Evolutionary conservation across 768 basidiomycete genomes (phyloP).

Genomic region (Leccinum arenicola): DNA sequence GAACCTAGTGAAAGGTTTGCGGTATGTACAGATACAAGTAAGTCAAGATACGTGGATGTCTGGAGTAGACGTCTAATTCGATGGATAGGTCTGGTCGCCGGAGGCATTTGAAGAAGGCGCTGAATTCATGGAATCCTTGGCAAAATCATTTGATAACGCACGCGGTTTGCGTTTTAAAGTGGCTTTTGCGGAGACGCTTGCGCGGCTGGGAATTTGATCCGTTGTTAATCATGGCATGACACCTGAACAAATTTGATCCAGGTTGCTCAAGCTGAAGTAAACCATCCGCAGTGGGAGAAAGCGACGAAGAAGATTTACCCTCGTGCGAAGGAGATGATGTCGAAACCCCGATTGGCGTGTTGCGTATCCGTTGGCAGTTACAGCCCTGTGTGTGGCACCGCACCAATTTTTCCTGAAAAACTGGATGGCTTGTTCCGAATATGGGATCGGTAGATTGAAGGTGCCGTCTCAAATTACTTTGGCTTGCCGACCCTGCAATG

Average conservation of each 20-base stretch:
- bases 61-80: neutral
- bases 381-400: constrained; percentile 83
- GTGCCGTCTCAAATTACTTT: constrained; percentile 36
- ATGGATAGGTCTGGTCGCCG: constrained; percentile 80
- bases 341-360: constrained; percentile 86
- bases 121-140: constrained; percentile 83
- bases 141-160: constrained; percentile 78
- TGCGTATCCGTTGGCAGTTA: constrained; percentile 82
- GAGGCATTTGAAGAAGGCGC: constrained; percentile 92
- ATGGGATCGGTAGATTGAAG: constrained; percentile 74
- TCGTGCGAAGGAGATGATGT: constrained; percentile 80
- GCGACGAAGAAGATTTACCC: constrained; percentile 83
- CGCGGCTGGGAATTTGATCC: constrained; percentile 38
- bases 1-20: constrained; percentile 46
- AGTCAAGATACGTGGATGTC: constrained; percentile 1
- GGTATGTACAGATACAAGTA: constrained; percentile 81
- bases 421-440: constrained; percentile 75
- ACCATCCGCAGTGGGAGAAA: constrained; percentile 92
- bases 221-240: neutral
- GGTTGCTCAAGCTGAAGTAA: constrained; percentile 95
- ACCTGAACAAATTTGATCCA: constrained; percentile 28
- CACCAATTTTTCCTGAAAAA: constrained; percentile 51
- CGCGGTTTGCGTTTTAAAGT: constrained; percentile 82
- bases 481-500: constrained; percentile 1
- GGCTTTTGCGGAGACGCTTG: constrained; percentile 81